Conservation (phyloP, 371 early-diverging fungal species). For the Actinomortierella ambigua region DNA sequence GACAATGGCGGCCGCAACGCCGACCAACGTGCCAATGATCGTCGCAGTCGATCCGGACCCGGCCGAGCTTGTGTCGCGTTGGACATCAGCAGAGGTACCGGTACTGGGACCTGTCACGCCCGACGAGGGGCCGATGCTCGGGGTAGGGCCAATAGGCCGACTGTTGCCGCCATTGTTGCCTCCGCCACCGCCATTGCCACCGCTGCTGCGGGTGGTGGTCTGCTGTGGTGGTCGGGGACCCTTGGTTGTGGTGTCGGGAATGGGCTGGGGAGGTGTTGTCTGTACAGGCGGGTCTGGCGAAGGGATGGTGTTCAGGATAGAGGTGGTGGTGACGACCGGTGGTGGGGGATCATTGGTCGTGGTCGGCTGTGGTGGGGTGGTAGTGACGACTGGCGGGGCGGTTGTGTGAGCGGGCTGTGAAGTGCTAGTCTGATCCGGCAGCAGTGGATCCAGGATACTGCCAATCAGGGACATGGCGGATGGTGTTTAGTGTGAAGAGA, state of each 20-base stretch:
- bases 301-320: neutral
- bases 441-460: neutral
- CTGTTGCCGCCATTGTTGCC: too few species aligned
- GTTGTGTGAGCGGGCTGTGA: neutral
- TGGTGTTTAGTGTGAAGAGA: neutral
- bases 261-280: neutral
- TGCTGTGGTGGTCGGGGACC: too few species aligned
- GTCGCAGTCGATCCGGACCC: constrained; percentile 1
- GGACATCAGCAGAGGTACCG: constrained; percentile 12
- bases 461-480: neutral
- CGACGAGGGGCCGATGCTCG: too few species aligned
- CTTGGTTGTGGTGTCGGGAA: neutral
- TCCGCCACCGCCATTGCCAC: too few species aligned
- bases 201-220: too few species aligned
- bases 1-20: constrained; percentile 10
- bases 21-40: constrained; percentile 10
- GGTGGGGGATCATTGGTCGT: too few species aligned
- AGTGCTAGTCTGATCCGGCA: neutral
- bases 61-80: neutral
- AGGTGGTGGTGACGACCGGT: constrained; percentile 5
- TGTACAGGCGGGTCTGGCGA: neutral
- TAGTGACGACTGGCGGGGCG: neutral
- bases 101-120: too few species aligned
- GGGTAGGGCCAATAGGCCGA: too few species aligned
- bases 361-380: neutral